Evolutionary conservation across 1,284 basidiomycete species (phyloP), one percentile per base, ranked within the genome.

Genomic region (Puccinia horiana): DNA sequence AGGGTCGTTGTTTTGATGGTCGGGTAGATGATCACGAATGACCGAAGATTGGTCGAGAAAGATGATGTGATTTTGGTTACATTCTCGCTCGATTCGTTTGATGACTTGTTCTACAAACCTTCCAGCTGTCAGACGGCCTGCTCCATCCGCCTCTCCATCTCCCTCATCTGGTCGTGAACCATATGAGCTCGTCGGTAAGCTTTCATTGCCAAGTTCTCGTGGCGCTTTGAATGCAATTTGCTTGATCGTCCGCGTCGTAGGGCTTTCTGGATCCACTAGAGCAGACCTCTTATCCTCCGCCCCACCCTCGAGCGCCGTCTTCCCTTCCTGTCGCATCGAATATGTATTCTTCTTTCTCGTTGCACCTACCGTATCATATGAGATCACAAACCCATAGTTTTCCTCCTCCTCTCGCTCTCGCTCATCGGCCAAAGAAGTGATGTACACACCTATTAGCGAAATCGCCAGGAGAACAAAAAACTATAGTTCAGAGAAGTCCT

Each of bases 371-470:
- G 90, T 91, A 52, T 90, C 89, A 91, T 94, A 98, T 29, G 89
- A 90, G 76, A 97, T 87, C 4, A 91, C 87, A 86, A 97, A 94
- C 0, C 95, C 95, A 58, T 92, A 92, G 85, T 97, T 98, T 87
- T 96, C 93, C 14, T 89, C 85, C 0, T 92, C 91, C 86, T 96
- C 94, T 37, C 94, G 91, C 84, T 93, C 94, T 0, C 93, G 91
- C 87, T 96, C 94, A 87, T 96, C 94, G 6, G 97, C 88, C 0
- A 94, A 92, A 1, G 94, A 96, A 47, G 96, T 88, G 81, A 97
- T 96, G 86, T 97, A 98, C 75, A n/a, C 47, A 23, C 63, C 83
- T 72, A 83, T 83, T 37, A n/a, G n/a, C n/a, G n/a, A n/a, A n/a
- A n/a, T 83, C 49, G 63, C 76, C 52, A 26, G 81, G 83, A 82